These are phyloP conservation scores for Prunus dulcis DNA, from an alignment of 306 rosid species.

Conservation along the genomic window DNA sequence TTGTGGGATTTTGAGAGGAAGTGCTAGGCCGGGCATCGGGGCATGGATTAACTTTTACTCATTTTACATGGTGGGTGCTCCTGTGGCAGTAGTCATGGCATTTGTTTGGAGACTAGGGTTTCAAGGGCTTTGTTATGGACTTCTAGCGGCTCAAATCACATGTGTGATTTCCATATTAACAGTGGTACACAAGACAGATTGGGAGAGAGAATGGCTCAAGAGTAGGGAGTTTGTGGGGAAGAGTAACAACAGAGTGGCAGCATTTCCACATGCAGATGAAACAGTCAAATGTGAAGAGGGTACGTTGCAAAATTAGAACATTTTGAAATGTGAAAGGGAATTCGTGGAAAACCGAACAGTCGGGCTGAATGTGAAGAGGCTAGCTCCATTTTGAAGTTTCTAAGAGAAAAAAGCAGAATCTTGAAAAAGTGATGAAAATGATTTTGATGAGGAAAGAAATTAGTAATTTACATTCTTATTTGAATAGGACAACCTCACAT, in stretches of 20 bases:
- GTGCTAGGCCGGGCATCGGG: slow-evolving; percentile 35
- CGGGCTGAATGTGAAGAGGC: not conserved
- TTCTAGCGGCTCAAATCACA: slow-evolving; percentile 35
- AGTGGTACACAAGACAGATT: slow-evolving; percentile 29
- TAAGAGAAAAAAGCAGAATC: no score
- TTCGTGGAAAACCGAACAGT: not conserved
- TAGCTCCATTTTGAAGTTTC: not conserved
- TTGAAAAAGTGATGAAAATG: not conserved
- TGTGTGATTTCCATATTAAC: slow-evolving; percentile 24
- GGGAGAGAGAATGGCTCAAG: slow-evolving; percentile 30
- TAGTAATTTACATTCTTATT: no score
- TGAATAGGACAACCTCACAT: not conserved
- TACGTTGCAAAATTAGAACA: not conserved
- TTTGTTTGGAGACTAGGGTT: slow-evolving; percentile 29
- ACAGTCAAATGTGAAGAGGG: slow-evolving; percentile 3
- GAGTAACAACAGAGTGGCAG: not conserved
- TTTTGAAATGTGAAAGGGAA: not conserved
- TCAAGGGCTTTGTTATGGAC: slow-evolving; percentile 38
- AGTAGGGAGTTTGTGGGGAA: slow-evolving; percentile 17
- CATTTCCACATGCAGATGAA: slow-evolving; percentile 1
- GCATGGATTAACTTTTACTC: slow-evolving; percentile 34
- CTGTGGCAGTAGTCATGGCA: slow-evolving; percentile 26
- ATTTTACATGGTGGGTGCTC: slow-evolving; percentile 37
- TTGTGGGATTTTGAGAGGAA: slow-evolving; percentile 36
- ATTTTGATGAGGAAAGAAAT: not conserved